Evolutionary conservation across 2,329 filamentous ascomycete genomes (phyloP).

Genomic region (Trichoderma oligosporum): DNA sequence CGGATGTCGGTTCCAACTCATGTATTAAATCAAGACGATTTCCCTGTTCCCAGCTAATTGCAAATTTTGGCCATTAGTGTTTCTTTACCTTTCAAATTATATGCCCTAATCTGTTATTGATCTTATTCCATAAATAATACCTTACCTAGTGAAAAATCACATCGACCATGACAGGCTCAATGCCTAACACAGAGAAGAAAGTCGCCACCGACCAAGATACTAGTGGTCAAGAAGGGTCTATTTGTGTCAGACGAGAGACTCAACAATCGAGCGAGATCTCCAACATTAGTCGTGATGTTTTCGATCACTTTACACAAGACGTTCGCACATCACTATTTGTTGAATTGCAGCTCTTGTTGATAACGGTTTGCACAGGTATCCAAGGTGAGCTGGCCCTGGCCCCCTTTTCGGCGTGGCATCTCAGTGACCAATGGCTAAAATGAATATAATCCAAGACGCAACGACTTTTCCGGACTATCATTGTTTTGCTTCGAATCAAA

Average conservation of each 20-base stretch:
- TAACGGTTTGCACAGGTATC: slow-evolving; percentile 50
- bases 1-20: slow-evolving; percentile 17
- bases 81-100: background rate
- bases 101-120: background rate
- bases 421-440: background rate
- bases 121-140: background rate
- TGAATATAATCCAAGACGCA: slow-evolving; percentile 41
- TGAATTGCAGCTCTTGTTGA: slow-evolving; percentile 44
- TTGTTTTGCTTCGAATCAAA: slow-evolving; percentile 63
- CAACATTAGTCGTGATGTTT: background rate
- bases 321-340: slow-evolving; percentile 40
- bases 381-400: slow-evolving; percentile 36
- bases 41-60: background rate
- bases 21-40: slow-evolving; percentile 3
- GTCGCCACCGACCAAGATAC: background rate
- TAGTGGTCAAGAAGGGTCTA: slow-evolving; percentile 13
- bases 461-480: slow-evolving; percentile 58
- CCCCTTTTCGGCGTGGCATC: background rate
- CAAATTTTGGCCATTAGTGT: background rate
- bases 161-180: background rate
- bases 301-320: slow-evolving; percentile 26
- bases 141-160: background rate
- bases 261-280: background rate
- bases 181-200: slow-evolving; percentile 9
- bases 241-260: background rate